phyloP scores from a whole-genome alignment of 768 basidiomycete genomes.

The Auricularia heimuer region DNA sequence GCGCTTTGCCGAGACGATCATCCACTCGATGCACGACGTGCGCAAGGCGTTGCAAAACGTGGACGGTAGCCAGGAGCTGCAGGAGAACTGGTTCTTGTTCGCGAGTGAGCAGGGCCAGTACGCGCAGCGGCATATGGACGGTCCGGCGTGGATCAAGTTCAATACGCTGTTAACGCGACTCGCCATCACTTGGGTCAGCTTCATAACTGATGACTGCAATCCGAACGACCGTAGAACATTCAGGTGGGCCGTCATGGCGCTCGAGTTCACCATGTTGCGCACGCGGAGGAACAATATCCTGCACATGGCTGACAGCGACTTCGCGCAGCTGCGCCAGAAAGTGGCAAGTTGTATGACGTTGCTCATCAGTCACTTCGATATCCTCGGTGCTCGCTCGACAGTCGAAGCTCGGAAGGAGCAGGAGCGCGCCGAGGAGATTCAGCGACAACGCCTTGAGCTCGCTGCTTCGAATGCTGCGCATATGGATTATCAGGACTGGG shows the following conservation, averaged over 20 bases:
- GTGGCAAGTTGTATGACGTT: constrained; percentile 95
- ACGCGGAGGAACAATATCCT: constrained; percentile 85
- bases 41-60: constrained; percentile 52
- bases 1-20: constrained; percentile 84
- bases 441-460: constrained; percentile 39
- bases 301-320: constrained; percentile 79
- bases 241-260: constrained; percentile 94
- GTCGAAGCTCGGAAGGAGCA: constrained; percentile 84
- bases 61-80: constrained; percentile 66
- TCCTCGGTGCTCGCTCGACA: constrained; percentile 85
- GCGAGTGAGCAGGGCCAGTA: constrained; percentile 95
- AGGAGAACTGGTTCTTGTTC: constrained; percentile 91
- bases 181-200: constrained; percentile 95
- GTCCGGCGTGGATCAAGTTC: constrained; percentile 57
- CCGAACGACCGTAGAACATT: constrained; percentile 93
- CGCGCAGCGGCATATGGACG: constrained; percentile 82
- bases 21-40: constrained; percentile 85
- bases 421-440: constrained; percentile 63
- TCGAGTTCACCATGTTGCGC: constrained; percentile 84
- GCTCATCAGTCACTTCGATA: constrained; percentile 96
- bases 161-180: constrained; percentile 77
- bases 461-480: constrained; percentile 28
- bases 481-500: constrained; percentile 16
- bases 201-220: constrained; percentile 97
- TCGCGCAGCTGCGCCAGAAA: constrained; percentile 79